Base-by-base conservation (phyloP, 768 basidiomycete species). In the Leccinum imitatum region DNA sequence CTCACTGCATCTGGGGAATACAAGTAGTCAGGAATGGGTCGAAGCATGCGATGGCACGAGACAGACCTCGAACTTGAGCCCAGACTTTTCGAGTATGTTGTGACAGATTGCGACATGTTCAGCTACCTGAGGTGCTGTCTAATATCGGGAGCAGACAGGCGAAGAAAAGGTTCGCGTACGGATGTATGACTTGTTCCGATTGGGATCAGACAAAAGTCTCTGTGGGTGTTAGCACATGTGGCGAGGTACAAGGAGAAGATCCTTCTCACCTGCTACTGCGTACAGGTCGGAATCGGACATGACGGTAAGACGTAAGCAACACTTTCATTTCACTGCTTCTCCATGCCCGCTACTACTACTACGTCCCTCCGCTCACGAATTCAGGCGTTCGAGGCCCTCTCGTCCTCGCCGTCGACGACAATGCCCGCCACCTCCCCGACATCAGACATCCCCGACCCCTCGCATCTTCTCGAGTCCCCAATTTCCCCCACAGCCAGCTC, bases 181-280 rank as follows among this genome's bases (percentile, higher is more conserved):
- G 90, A 93, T 23, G 90, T 76, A 31, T 85, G 83, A 15, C 73
- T 83, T 2, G 89, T 91, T 58, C 93, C 93, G 57, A 95, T 88
- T 13, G 93, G 93, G 58, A 94, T 87, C 41, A 95, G 83, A 68
- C 93, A 95, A 69, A 95, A 93, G 73, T 95, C 93, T 93, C 46
- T 50, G 23, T 25, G 51, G 23, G 50, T 41, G 23, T 21, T 25
- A 54, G 57, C 13, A 10, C 9, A 30, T 30, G 10, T 30, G 25
- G 50, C 25, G 19, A 46, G 50, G 27, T 19, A 44, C 10, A 5
- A n/a, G 15, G 31, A 13, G 41, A 23, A 3, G n/a, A n/a, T n/a
- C 9, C 8, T 8, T 14, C 17, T 19, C 73, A 85, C 90, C 91
- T 75, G 90, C 91, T 44, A 90, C 85, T 21, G 89, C 90, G 69